Percentiles rank a stretch among this genome's conserved stretches.
phyloP scores from a whole-genome alignment of 306 rosid species.

The Vicia sativa region DNA sequence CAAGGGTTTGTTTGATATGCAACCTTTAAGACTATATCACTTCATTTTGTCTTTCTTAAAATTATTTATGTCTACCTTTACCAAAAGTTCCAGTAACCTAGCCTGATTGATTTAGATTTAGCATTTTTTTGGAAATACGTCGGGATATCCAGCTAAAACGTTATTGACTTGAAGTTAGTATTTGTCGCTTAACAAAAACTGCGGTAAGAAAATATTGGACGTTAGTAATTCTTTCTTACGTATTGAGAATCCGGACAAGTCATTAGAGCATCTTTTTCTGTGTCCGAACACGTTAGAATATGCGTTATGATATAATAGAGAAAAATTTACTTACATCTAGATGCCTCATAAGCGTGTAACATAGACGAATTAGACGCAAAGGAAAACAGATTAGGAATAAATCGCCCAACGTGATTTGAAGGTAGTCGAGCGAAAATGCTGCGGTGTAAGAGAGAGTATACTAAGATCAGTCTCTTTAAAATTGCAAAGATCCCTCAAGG shows the following conservation, averaged over 20 bases:
- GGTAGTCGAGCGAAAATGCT: not conserved
- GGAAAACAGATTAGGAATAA: not conserved
- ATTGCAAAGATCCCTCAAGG: constrained; percentile 1
- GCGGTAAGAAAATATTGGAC: not conserved
- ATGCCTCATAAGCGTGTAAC: not conserved
- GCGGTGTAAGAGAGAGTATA: not conserved
- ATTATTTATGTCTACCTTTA: constrained; percentile 12
- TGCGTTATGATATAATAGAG: not conserved
- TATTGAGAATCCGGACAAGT: not conserved
- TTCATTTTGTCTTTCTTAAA: not conserved
- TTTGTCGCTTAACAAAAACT: not conserved
- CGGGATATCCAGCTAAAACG: not conserved
- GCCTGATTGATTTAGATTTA: not conserved
- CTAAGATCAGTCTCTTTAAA: not conserved
- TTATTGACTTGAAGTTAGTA: not conserved
- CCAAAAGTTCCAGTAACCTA: not conserved
- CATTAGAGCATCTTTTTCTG: not conserved
- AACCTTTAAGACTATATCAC: not conserved
- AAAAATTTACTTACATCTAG: not conserved
- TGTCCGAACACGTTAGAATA: not conserved
- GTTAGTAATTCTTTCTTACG: not conserved
- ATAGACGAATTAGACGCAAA: not conserved
- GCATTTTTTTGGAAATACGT: not conserved
- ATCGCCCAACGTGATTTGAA: not conserved
- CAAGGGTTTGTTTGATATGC: constrained; percentile 29